Evolutionary conservation across 2,329 filamentous ascomycete genomes (phyloP), one percentile per base, ranked within the genome.

Genomic region (Anisogramma anomala): DNA sequence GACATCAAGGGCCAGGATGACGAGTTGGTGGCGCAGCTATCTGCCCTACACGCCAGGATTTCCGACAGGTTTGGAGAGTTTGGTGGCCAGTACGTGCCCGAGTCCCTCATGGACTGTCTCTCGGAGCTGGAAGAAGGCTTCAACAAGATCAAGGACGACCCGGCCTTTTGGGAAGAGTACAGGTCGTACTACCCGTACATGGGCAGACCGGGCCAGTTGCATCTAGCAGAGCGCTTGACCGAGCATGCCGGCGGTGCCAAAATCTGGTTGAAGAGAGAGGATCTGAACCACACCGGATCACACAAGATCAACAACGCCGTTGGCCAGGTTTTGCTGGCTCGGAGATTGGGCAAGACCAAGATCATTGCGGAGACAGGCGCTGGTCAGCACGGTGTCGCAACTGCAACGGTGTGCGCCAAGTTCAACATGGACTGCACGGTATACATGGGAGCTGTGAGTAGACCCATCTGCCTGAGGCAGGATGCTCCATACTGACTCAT

Each of bases 281-380:
- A 98, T 59, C 69, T 96, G 42, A 96, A 96, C 65, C 91, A 98
- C 61, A 96, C 91, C 7, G 91, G 91, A 51, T 93, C 84, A 48
- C 91, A 98, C 72, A 98, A 98, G 74, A 96, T 98, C 71, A 98
- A 98, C 71, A 98, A 98, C 55, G 91, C 91, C 0, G 69, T 98
- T 7, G 91, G 91, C 2, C 91, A 98, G 62, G 79, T 95, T 36
- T 74, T 98, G 11, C 68, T 98, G 28, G 91, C 91, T 2, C 74
- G 74, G 53, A 73, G 86, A 48, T 66, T 98, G 36, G 91, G 91
- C 37, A 98, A 98, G 74, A 95, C 81, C 5, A 83, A 87, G 60
- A 96, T 98, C 54, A 98, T 98, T 53, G 91, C 91, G 36, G 91
- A 98, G 67, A 98, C 91, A 13, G 91, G 91, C 51, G 91, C 91